Base-by-base conservation (phyloP, 805 yeast species). In the Candida sanyiensis region DNA sequence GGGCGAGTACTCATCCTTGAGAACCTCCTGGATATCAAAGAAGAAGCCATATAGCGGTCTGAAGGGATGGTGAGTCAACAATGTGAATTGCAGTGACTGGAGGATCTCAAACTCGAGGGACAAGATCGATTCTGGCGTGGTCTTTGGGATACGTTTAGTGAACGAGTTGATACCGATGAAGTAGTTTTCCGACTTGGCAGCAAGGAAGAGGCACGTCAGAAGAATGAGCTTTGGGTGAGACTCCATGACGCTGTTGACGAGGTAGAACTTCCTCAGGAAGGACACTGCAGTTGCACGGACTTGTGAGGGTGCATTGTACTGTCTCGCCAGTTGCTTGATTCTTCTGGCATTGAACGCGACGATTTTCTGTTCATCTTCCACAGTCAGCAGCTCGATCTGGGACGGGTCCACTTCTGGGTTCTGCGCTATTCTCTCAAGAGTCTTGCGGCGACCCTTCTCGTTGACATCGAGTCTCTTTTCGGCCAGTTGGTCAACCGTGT, bases 21-120 rank as follows among this genome's bases (percentile, higher is more conserved):
- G 61, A 38, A 66, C 70, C 39, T 61, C 70, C 58, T 93, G 98
- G 47, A 89, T 74, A 60, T 93, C 99, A 33, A 90, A 72, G 60
- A 83, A 90, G 57, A 90, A 89, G 17, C 99, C 99, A 58, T 89
- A 93, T n/a, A 93, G 61, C 0, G 97, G 87, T 45, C 82, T 70
- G 60, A 75, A 81, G 3, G 97, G 94, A 61, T 87, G 96, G 58
- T 90, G 97, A 8, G 83, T 90, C 45, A 80, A 57, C 35, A 93
- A 64, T 0, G 95, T 82, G 61, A 93, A 93, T 43, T 77, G 69
- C 50, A 93, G 66, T 8, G 85, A 71, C 59, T 77, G 85, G 39
- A 89, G 62, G 5, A 93, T 71, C 31, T 70, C 67, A 55, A 87
- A 93, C 61, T 93, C 99, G 40, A 86, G 68, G 44, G 80, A 81